A percentile compares a stretch with the other conserved stretches of the same genome.
Evolutionary conservation across 106 monocot genomes (phyloP).

Genomic region (Allium fistulosum): DNA sequence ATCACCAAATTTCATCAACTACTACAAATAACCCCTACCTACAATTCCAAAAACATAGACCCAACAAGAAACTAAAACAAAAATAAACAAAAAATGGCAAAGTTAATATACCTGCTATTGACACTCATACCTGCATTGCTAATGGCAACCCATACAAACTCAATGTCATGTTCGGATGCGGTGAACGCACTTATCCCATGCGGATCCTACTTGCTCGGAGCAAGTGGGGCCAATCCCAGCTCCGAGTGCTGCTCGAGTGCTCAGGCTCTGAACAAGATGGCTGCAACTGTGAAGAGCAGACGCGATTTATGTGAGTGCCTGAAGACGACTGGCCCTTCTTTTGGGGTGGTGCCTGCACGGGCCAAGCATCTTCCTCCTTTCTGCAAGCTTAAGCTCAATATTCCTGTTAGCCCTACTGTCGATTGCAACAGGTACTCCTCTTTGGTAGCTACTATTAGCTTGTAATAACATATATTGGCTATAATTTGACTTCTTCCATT

Average conservation of each 20-base stretch:
- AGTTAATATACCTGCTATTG: background rate
- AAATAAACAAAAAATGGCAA: background rate
- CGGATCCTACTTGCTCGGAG: slow-evolving; percentile 49
- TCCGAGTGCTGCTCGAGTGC: slow-evolving; percentile 58
- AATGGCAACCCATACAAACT: background rate
- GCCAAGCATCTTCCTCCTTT: slow-evolving; percentile 22
- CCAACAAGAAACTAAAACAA: background rate
- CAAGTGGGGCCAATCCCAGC: slow-evolving; percentile 21
- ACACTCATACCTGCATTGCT: background rate
- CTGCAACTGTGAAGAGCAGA: slow-evolving; percentile 18
- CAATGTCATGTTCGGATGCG: slow-evolving; percentile 60
- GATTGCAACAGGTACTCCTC: slow-evolving; percentile 36
- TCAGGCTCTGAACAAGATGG: slow-evolving; percentile 28
- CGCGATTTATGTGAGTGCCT: slow-evolving; percentile 52
- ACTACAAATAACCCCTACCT: too few species aligned
- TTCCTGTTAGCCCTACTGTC: slow-evolving; percentile 36
- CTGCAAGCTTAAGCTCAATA: slow-evolving; percentile 51
- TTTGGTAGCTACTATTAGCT: background rate
- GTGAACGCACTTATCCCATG: slow-evolving; percentile 62
- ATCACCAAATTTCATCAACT: too few species aligned
- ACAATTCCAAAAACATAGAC: too few species aligned
- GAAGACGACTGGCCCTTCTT: slow-evolving; percentile 53
- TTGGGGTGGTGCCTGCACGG: slow-evolving; percentile 49
- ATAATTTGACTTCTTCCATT: too few species aligned
- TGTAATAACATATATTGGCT: too few species aligned